These are phyloP conservation scores for Myriosclerotinia curreyana DNA, from an alignment of 2,329 filamentous ascomycete genomes.

Conservation along the genomic window DNA sequence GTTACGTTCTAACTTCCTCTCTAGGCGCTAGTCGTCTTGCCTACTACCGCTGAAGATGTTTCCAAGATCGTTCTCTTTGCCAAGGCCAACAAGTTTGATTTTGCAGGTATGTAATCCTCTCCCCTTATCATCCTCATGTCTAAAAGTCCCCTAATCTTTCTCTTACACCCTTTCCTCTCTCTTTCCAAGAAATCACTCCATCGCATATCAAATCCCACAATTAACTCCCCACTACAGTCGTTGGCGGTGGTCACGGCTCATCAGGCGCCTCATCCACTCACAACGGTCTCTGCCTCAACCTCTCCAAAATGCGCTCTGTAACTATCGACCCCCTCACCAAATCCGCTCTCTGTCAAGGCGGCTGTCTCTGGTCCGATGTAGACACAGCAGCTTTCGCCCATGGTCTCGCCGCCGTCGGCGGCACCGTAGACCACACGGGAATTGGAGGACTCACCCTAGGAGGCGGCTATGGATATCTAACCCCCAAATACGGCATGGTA, in stretches of 20 bases:
- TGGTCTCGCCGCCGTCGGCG: conserved; percentile 18
- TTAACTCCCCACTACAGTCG: conserved; percentile 4
- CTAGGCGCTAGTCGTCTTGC: conserved; percentile 21
- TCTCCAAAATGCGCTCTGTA: conserved; percentile 27
- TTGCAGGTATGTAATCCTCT: conserved; percentile 6
- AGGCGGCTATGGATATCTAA: conserved; percentile 19
- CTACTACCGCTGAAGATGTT: conserved; percentile 26
- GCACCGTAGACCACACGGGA: conserved; percentile 19
- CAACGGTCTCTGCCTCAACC: conserved; percentile 12
- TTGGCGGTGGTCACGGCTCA: conserved; percentile 21
- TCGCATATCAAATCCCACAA: not conserved
- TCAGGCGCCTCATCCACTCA: conserved; percentile 11
- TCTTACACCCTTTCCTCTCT: conserved; percentile 9
- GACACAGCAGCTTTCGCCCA: conserved; percentile 20
- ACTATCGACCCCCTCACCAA: conserved; percentile 21
- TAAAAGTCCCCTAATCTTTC: not conserved
- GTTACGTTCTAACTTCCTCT: not conserved
- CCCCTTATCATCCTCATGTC: no score
- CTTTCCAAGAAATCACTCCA: conserved; percentile 6
- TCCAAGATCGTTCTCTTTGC: conserved; percentile 22
- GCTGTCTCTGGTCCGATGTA: conserved; percentile 25
- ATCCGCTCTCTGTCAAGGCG: conserved; percentile 25
- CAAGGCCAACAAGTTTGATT: conserved; percentile 20
- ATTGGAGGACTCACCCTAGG: conserved; percentile 20
- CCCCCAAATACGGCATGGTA: conserved; percentile 17